Evolutionary conservation across 2,329 filamentous ascomycete species (phyloP).

Genomic region (Fusarium citri): DNA sequence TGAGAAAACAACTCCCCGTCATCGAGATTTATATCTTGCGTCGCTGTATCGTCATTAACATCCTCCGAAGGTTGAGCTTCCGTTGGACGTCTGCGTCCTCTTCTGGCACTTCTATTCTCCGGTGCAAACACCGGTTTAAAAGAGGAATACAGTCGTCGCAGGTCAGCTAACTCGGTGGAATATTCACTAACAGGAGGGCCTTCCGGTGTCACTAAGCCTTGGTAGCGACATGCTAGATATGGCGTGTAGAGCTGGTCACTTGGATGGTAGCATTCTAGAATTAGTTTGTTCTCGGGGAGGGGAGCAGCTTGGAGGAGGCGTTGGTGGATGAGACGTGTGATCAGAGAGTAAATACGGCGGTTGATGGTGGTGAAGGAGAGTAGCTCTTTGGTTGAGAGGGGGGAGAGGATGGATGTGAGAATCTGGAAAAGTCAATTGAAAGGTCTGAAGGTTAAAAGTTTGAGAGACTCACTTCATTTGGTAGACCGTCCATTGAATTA

Average conservation of each 20-base stretch:
- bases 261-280: slow-evolving; percentile 84
- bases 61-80: slow-evolving; percentile 18
- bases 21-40: slow-evolving; percentile 73
- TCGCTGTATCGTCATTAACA: slow-evolving; percentile 58
- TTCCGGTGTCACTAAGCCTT: slow-evolving; percentile 62
- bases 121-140: slow-evolving; percentile 74
- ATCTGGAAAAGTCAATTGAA: slow-evolving; percentile 13
- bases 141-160: slow-evolving; percentile 73
- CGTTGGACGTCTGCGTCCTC: slow-evolving; percentile 24
- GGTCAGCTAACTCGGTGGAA: slow-evolving; percentile 48
- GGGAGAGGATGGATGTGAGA: slow-evolving; percentile 50
- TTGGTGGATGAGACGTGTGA: slow-evolving; percentile 72
- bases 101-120: slow-evolving; percentile 57
- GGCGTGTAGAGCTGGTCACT: slow-evolving; percentile 75
- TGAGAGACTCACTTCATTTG: slow-evolving; percentile 28
- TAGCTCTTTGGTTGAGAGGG: slow-evolving; percentile 62
- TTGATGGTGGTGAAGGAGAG: slow-evolving; percentile 69
- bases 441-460: not conserved
- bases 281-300: slow-evolving; percentile 64
- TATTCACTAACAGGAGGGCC: slow-evolving; percentile 13
- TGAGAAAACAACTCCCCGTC: slow-evolving; percentile 79
- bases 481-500: slow-evolving; percentile 22
- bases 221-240: slow-evolving; percentile 73
- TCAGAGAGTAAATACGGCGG: slow-evolving; percentile 71
- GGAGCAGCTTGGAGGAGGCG: slow-evolving; percentile 62